Conservation (phyloP, 2,329 filamentous ascomycete species). For the Aspergillus sp. region DNA sequence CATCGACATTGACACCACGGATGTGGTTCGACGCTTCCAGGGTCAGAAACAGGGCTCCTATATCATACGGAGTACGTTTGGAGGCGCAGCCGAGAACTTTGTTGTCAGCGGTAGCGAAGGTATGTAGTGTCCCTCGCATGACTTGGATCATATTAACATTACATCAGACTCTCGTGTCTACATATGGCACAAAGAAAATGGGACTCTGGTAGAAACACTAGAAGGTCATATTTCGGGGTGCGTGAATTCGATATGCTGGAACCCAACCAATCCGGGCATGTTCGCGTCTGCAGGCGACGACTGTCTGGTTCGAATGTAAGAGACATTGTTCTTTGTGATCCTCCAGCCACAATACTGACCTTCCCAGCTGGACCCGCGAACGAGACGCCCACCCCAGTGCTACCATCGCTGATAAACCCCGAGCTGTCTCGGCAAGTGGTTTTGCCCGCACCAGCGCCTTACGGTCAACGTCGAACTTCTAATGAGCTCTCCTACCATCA, state of each 20-base stretch:
- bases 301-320: conserved; percentile 79
- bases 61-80: conserved; percentile 80
- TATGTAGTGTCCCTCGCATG: conserved; percentile 38
- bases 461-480: conserved; percentile 37
- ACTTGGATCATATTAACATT: conserved; percentile 20
- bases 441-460: conserved; percentile 42
- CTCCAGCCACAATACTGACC: background rate
- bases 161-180: conserved; percentile 65
- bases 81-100: conserved; percentile 88
- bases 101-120: conserved; percentile 90
- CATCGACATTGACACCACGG: conserved; percentile 71
- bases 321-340: conserved; percentile 14
- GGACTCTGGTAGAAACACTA: conserved; percentile 71
- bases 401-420: conserved; percentile 23
- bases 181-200: conserved; percentile 88
- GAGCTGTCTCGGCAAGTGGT: conserved; percentile 31
- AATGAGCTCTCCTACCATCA: conserved; percentile 6
- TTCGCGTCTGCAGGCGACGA: conserved; percentile 94
- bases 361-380: conserved; percentile 35
- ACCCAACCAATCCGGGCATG: conserved; percentile 75
- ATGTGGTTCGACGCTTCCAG: conserved; percentile 70
- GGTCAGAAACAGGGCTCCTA: conserved; percentile 74
- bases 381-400: conserved; percentile 26
- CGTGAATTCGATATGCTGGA: conserved; percentile 89
- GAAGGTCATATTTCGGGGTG: conserved; percentile 71